Evolutionary conservation across 257 asterid genomes (phyloP), one percentile per base, ranked within the genome.

Genomic region (Linaria vulgaris): DNA sequence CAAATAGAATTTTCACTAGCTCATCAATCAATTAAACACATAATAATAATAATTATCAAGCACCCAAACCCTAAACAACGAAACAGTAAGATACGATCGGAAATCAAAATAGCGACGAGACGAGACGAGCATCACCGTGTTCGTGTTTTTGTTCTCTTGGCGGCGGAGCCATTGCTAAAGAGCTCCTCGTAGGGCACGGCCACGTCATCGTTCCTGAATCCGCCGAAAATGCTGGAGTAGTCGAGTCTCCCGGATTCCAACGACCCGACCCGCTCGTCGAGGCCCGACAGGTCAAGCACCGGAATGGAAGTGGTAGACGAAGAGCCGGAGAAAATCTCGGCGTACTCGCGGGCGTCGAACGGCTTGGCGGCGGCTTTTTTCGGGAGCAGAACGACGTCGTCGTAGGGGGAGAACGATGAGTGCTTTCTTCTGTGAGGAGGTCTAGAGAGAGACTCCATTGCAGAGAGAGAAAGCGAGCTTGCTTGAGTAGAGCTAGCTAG

Each of bases 191-290:
- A 79, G 17, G 94, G 83, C 59, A 70, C 47, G 37, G 78, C 81
- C 13, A 79, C 82, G 54, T 74, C 90, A 31, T 76, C 92, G 57
- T 77, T 78, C 63, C 53, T 46, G 45, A 84, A 69, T 24, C 88
- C 86, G 47, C 96, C 94, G 44, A 91, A 91, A 63, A 88, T 84
- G 69, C 68, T 80, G 56, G 89, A 63, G 80, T 91, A 91, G 68
- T 91, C 96, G 51, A 81, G 72, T 72, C 78, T 75, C 8, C 56
- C 6, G 87, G 72, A 77, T 69, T 70, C 75, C 78, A 76, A 3
- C 53, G 78, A 61, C 63, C 64, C 88, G 60, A 39, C 59, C 67
- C 69, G 73, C 45, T 74, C 83, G 13, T 83, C 88, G 17, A 91
- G 72, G 21, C 59, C 73, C 48, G 94, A 66, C 50, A 85, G 86